Evolutionary conservation across 2,329 filamentous ascomycete genomes (phyloP).

Genomic region (Orbilia quercus): DNA sequence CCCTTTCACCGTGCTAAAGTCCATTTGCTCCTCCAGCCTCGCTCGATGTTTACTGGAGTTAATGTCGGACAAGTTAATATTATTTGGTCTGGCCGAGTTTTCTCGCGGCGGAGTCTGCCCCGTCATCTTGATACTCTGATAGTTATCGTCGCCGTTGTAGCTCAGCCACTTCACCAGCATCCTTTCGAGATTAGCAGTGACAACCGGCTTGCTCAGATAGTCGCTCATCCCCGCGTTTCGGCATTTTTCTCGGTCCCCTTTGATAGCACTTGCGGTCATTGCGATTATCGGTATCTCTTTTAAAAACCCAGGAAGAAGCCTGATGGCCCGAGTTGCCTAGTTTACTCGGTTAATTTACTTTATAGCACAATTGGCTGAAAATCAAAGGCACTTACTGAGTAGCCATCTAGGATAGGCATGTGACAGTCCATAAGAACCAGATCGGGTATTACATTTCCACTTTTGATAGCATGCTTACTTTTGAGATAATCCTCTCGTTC

Average conservation of each 20-base stretch:
- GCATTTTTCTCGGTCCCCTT: constrained; percentile 80
- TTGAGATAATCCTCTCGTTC: neutral
- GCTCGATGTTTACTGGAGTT: constrained; percentile 20
- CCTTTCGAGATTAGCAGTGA: constrained; percentile 45
- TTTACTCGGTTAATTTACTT: neutral
- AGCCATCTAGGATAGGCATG: constrained; percentile 64
- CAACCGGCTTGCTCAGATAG: constrained; percentile 66
- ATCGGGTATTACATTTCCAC: constrained; percentile 70
- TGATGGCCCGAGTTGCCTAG: constrained; percentile 42
- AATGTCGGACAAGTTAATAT: constrained; percentile 33
- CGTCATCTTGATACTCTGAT: constrained; percentile 46
- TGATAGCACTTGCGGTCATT: constrained; percentile 83
- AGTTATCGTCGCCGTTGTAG: constrained; percentile 47
- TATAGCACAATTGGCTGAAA: neutral
- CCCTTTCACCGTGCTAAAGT: neutral
- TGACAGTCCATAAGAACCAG: constrained; percentile 69
- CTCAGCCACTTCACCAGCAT: constrained; percentile 53
- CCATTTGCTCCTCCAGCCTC: neutral
- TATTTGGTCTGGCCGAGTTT: constrained; percentile 6
- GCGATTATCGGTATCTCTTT: constrained; percentile 77
- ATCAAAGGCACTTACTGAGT: constrained; percentile 30
- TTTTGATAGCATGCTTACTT: constrained; percentile 4
- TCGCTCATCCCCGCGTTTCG: constrained; percentile 80
- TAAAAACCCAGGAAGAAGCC: constrained; percentile 64
- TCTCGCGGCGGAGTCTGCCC: constrained; percentile 47